Percentiles rank a stretch among this genome's conserved stretches.
Evolutionary conservation across 805 yeast genomes (phyloP).

Genomic region (Metschnikowia santaceciliae): DNA sequence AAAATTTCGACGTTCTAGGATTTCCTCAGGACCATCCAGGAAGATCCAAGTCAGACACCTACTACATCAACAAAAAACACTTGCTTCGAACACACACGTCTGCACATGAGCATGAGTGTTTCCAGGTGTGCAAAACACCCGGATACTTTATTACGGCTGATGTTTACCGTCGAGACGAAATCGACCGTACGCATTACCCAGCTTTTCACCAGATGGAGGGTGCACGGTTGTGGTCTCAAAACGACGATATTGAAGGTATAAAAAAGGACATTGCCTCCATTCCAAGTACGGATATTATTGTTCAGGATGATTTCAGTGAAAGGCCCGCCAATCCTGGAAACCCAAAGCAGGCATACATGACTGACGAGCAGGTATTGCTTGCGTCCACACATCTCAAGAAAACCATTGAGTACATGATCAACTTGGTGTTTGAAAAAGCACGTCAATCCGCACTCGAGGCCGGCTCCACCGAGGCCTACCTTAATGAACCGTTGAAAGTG

Average conservation of each 20-base stretch:
- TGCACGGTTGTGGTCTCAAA: constrained; percentile 75
- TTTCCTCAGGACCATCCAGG: constrained; percentile 94
- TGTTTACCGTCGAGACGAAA: constrained; percentile 92
- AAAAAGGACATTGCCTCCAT: constrained; percentile 56
- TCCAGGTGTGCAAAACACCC: constrained; percentile 59
- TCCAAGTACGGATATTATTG: constrained; percentile 65
- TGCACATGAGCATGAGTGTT: constrained; percentile 92
- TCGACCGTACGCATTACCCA: constrained; percentile 94
- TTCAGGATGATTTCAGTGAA: constrained; percentile 60
- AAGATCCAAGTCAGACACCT: constrained; percentile 86
- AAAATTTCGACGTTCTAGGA: constrained; percentile 89
- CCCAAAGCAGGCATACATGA: constrained; percentile 80
- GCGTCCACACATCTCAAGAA: constrained; percentile 77
- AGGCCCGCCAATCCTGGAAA: constrained; percentile 54
- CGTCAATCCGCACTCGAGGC: constrained; percentile 55
- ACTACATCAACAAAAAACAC: constrained; percentile 71
- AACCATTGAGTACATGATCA: constrained; percentile 78
- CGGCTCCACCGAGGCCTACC: constrained; percentile 54
- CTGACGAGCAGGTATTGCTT: constrained; percentile 61
- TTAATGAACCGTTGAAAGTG: constrained; percentile 72
- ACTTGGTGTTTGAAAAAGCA: constrained; percentile 76
- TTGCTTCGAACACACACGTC: constrained; percentile 92
- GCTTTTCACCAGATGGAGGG: constrained; percentile 99
- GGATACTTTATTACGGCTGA: constrained; percentile 94
- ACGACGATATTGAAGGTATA: constrained; percentile 38